Evolutionary conservation across 352 stramenopile species (phyloP).

Genomic region (Phytopythium ostracodes): DNA sequence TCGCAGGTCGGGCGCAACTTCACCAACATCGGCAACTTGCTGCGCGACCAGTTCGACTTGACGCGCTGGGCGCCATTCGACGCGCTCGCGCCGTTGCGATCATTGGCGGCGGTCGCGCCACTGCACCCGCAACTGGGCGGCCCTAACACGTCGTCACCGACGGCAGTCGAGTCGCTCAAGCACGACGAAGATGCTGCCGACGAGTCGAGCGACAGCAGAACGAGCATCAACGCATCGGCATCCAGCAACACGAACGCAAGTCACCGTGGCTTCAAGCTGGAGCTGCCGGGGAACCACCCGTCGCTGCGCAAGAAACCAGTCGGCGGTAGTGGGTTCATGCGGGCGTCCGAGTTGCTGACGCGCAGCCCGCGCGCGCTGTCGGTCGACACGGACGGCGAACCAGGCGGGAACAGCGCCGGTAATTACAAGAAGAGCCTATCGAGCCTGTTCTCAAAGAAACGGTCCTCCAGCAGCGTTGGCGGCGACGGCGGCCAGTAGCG

Average conservation of each 20-base stretch:
- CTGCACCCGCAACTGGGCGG: background rate
- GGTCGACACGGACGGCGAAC: background rate
- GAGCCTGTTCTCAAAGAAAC: constrained; percentile 32
- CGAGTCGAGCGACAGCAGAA: background rate
- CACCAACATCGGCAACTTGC: constrained; percentile 80
- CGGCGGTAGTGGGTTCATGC: background rate
- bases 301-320: constrained; percentile 26
- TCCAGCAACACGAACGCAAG: background rate
- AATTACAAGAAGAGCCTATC: constrained; percentile 25
- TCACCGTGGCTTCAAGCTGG: constrained; percentile 37
- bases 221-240: background rate
- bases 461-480: constrained; percentile 8
- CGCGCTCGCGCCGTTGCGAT: constrained; percentile 57
- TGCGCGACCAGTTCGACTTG: constrained; percentile 76
- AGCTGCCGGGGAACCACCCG: constrained; percentile 40
- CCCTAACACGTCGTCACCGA: background rate
- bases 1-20: constrained; percentile 85
- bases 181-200: constrained; percentile 20
- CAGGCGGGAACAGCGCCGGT: constrained; percentile 1
- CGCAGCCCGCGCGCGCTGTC: constrained; percentile 2
- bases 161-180: constrained; percentile 1
- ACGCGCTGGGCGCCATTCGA: constrained; percentile 68
- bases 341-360: constrained; percentile 4
- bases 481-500: background rate
- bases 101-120: constrained; percentile 21